A percentile compares a stretch with the other conserved stretches of the same genome.
These are phyloP conservation scores for Salvia rosmarinus DNA, from an alignment of 257 asterid species.

Conservation along the genomic window DNA sequence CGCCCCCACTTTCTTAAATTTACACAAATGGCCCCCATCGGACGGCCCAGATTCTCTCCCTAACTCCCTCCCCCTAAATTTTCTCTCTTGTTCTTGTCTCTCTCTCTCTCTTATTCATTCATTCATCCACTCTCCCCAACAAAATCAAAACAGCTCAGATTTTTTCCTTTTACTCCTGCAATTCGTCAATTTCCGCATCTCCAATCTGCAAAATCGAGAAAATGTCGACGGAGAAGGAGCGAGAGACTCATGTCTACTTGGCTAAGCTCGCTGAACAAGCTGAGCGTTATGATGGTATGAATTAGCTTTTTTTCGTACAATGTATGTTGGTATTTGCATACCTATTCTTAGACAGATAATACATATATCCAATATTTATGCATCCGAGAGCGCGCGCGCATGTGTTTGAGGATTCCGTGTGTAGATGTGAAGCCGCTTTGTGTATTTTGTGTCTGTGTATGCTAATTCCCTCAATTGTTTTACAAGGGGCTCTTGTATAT, in stretches of 20 bases:
- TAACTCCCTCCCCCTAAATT: not conserved
- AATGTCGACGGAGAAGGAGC: conserved; percentile 66
- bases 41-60: conserved; percentile 37
- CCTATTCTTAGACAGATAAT: not conserved
- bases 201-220: conserved; percentile 17
- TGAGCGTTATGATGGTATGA: conserved; percentile 56
- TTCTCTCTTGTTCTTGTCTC: no score
- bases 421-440: conserved; percentile 23
- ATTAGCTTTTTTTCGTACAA: not conserved
- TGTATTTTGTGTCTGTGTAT: not conserved
- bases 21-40: conserved; percentile 31
- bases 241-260: conserved; percentile 69
- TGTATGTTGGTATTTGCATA: not conserved
- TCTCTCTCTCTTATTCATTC: conserved; percentile 14
- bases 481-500: conserved; percentile 31
- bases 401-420: not conserved
- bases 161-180: conserved; percentile 14
- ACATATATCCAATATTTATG: not conserved
- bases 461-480: not conserved
- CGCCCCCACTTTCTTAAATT: conserved; percentile 28
- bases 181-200: conserved; percentile 33
- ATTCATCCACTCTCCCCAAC: conserved; percentile 27
- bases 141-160: conserved; percentile 26
- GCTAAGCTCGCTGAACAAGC: conserved; percentile 58
- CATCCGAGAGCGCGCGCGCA: not conserved